These are phyloP conservation scores for Coccomyxa subellipsoidea DNA, from an alignment of 163 green algal species.

Conservation along the genomic window DNA sequence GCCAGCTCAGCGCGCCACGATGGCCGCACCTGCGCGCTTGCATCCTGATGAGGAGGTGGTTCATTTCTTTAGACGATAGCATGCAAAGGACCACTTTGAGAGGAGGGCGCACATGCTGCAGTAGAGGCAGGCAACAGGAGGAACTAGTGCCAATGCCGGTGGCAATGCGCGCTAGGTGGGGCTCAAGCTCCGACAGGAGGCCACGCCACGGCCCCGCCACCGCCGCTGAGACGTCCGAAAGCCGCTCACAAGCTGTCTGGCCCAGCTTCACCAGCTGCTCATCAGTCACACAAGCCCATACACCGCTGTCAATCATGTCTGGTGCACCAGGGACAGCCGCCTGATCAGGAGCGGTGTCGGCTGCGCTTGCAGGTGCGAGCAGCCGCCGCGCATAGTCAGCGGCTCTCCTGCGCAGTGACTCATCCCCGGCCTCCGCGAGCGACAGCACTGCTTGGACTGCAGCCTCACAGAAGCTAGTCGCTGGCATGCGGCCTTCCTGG, in stretches of 20 bases:
- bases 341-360: not conserved
- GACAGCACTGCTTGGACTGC: not conserved
- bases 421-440: not conserved
- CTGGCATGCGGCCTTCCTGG: not conserved
- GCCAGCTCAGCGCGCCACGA: not conserved
- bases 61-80: too few species aligned
- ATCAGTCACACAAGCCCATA: too few species aligned
- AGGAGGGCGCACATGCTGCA: not conserved
- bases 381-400: not conserved
- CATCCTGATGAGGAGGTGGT: too few species aligned
- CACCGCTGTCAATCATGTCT: not conserved
- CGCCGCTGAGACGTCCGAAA: not conserved
- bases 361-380: not conserved
- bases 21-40: not conserved
- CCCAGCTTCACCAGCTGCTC: not conserved
- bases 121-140: not conserved
- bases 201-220: not conserved
- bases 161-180: not conserved
- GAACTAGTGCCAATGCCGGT: not conserved
- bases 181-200: not conserved
- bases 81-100: not conserved
- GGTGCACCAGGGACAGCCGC: not conserved
- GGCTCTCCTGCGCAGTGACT: not conserved
- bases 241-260: not conserved
- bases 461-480: not conserved